Percentiles rank a stretch among this genome's conserved stretches.
These are phyloP conservation scores for Eimeria necatrix DNA, from an alignment of 169 alveolate genomes.

Conservation along the genomic window DNA sequence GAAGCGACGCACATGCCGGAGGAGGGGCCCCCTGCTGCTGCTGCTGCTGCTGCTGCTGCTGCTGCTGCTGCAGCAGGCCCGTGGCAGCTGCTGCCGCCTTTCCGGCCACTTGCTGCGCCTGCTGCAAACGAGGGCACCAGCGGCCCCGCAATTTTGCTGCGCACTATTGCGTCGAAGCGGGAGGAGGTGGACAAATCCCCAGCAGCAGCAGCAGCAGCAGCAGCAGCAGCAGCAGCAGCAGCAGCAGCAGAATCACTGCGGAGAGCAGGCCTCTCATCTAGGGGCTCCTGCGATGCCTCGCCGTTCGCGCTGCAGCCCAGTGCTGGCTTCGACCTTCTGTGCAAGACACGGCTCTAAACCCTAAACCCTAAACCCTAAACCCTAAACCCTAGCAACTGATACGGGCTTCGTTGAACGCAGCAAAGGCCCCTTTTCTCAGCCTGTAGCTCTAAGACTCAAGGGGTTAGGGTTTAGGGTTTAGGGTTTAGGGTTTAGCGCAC, in stretches of 20 bases:
- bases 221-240: constrained; percentile 15
- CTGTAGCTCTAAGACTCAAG: no score
- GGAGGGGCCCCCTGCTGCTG: background rate
- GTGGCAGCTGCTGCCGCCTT: background rate
- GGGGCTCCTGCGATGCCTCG: background rate
- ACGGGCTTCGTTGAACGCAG: no score
- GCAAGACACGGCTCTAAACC: background rate
- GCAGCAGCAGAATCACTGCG: background rate
- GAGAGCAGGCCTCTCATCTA: background rate
- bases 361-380: background rate
- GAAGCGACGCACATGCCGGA: constrained; percentile 11
- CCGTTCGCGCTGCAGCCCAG: background rate
- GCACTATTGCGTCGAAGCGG: background rate
- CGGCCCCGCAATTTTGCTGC: background rate
- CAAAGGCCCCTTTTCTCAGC: no score
- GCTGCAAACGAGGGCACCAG: background rate
- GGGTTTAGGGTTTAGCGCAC: background rate
- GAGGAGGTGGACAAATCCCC: background rate
- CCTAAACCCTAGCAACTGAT: no score
- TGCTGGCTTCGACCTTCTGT: background rate
- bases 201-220: constrained; percentile 28
- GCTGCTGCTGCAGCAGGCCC: constrained; percentile 2
- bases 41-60: constrained; percentile 8
- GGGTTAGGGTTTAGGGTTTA: no score
- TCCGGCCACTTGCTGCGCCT: background rate